Evolutionary conservation across 208 protist species (phyloP), one percentile per base, ranked within the genome.

Genomic region (Trypanosoma brucei): DNA sequence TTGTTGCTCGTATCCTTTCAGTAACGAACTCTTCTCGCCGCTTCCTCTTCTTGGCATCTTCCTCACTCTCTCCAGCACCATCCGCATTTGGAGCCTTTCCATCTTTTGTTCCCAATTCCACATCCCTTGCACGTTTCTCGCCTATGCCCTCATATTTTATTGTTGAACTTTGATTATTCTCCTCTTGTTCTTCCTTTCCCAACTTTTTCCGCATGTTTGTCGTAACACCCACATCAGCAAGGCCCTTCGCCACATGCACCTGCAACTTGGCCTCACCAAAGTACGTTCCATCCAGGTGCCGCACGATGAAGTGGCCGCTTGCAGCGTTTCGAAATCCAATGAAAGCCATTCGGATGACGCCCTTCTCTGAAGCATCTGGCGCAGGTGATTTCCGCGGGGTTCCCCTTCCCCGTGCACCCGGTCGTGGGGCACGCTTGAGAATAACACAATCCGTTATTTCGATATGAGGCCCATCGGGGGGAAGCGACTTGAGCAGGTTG

Each of bases 311-410:
- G 53, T 95, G 64, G 3, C 92, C 97, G 14, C 88, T 83, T 6
- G 91, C 59, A 3, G 84, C 78, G 13, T 73, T 94, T 13, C 78
- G 70, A 79, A 96, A 99, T 8, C 98, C 98, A 14, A 99, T 75
- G 67, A 99, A 99, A n/a, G 85, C 97, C 83, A 99, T 98, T 30
- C 88, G 72, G 44, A 98, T 87, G 31, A 91, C 91, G 50, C 48
- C 50, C 11, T 80, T 66, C 6, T 66, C 70, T 54, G 50, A n/a
- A 35, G 50, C 50, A 33, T 34, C 9, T 35, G 31, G 9, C 11
- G 50, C 8, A 31, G 50, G 30, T 14, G 44, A 48, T n/a, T 8
- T n/a, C 8, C 14, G 14, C 9, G 44, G 14, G 14, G 44, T 8
- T 14, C 9, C 8, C 44, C 31, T 48, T 42, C 33, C 56, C 56